Evolutionary conservation across 148 eudicot species (phyloP), one percentile per base, ranked within the genome.

Genomic region (Camellia sinensis): DNA sequence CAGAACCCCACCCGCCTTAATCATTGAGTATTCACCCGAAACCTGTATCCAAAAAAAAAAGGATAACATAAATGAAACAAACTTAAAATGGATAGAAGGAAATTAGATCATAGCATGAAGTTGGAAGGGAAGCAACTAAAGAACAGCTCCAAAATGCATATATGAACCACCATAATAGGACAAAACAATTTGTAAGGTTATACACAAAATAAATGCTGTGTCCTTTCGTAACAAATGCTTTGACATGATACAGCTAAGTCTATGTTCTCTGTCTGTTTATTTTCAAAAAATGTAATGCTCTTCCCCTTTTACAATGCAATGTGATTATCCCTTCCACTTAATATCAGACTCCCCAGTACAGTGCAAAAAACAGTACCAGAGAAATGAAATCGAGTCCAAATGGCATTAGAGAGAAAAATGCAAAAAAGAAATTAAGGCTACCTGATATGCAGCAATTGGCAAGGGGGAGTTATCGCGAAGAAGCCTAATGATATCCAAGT

Each of bases 361-460:
- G 52, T 14, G 60, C 60, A 56, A 3, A 13, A 56, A 56, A 56
- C 50, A 44, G 17, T 6, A 68, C 43, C 13, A 7, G 29, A 67
- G 37, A 65, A 2, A 76, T 76, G 69, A 78, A 7, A 40, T 17
- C 2, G 18, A 7, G 41, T 17, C n/a, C 19, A 71, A 22, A 52
- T 64, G 10, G 46, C 53, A 18, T 2, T 3, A 46, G 52, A 74
- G 59, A 75, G 60, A 2, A 76, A 76, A 4, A 17, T n/a, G n/a
- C 40, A 80, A 68, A 76, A 50, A 2, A 76, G 61, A 4, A 10
- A 46, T 4, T 74, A 52, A 29, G 79, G 70, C 53, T 88, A 96
- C 99, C 95, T 96, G 99, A 85, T 96, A 96, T 60, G 99, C 99
- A 57, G 99, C 98, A 83, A 96, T 90, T 66, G 99, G 99, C 84